Base-by-base conservation (phyloP, 2,329 filamentous ascomycete species). In the Aureobasidium vineae region DNA sequence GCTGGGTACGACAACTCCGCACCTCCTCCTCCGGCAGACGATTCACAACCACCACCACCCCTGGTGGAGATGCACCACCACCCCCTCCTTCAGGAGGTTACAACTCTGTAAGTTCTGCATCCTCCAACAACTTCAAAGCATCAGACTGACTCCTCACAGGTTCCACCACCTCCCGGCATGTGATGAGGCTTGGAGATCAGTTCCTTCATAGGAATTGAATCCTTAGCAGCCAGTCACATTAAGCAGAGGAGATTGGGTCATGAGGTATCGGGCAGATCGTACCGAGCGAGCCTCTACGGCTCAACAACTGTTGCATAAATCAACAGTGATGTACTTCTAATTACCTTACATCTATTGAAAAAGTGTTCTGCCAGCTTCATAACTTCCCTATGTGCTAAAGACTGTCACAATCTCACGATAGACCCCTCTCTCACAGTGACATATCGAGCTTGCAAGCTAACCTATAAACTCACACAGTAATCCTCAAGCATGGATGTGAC, bases 31-130 rank as follows among this genome's bases (percentile, higher is more conserved):
- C 63, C 68, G 1, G 60, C 49, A 19, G 75, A 77, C 15, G 36
- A 38, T 13, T 11, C 36, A 38, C 69, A 68, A 15, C 69, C 69
- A 11, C 69, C 69, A 15, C 69, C 69, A 8, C 69, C 4, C 38
- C 68, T 21, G 63, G 68, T 31, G 60, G 61, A 33, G 28, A 63
- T 15, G 63, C 69, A 6, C 77, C 86, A 45, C 66, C 83, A 38
- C 87, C 83, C 16, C 78, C 81, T 5, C 83, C 84, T 54, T 80
- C 84, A n/a, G 83, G 84, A 65, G 75, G 83, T 60, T 91, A 90
- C 74, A 86, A 85, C 71, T 82, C 88, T 72, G 89, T 90, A 84
- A 72, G 86, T 79, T 13, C 19, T 26, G 40, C 49, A 10, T 21
- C 65, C 16, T 19, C 61, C 8, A 16, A 23, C 11, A 36, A 50